Evolutionary conservation across 257 asterid species (phyloP).

Genomic region (Capsicum pubescens): DNA sequence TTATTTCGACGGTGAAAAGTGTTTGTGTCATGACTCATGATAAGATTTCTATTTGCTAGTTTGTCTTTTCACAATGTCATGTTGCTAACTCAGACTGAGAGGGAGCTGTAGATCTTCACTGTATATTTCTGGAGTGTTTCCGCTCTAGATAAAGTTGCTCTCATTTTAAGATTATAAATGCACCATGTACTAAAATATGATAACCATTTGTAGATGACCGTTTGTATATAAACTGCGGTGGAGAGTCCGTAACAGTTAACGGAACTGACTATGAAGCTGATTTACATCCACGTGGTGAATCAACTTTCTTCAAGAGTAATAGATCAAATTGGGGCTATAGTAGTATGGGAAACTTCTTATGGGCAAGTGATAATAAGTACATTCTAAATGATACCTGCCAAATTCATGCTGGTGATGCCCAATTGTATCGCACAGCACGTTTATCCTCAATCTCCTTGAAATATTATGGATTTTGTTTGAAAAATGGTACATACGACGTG

Average conservation of each 20-base stretch:
- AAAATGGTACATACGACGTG: constrained; percentile 20
- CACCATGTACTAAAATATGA: not conserved
- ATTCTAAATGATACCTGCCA: constrained; percentile 17
- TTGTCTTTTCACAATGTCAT: not conserved
- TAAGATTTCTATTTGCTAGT: not conserved
- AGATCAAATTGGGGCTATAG: constrained; percentile 39
- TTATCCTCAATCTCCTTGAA: constrained; percentile 40
- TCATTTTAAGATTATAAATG: not conserved
- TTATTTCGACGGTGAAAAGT: no score
- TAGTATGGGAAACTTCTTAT: constrained; percentile 36
- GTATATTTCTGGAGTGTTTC: no score
- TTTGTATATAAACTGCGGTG: constrained; percentile 40
- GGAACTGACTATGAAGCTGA: constrained; percentile 36
- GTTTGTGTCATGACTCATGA: not conserved
- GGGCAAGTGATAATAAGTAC: not conserved
- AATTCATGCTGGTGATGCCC: constrained; percentile 28
- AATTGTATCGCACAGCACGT: constrained; percentile 35
- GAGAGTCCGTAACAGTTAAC: not conserved
- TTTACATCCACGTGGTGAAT: constrained; percentile 4
- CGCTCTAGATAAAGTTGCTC: not conserved
- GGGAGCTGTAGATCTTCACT: no score
- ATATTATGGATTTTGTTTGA: constrained; percentile 42
- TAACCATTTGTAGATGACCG: constrained; percentile 20
- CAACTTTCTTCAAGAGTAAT: constrained; percentile 28
- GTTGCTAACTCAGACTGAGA: no score